phyloP scores from a whole-genome alignment of 805 yeast genomes.

The Myxozyma melibiosi region DNA sequence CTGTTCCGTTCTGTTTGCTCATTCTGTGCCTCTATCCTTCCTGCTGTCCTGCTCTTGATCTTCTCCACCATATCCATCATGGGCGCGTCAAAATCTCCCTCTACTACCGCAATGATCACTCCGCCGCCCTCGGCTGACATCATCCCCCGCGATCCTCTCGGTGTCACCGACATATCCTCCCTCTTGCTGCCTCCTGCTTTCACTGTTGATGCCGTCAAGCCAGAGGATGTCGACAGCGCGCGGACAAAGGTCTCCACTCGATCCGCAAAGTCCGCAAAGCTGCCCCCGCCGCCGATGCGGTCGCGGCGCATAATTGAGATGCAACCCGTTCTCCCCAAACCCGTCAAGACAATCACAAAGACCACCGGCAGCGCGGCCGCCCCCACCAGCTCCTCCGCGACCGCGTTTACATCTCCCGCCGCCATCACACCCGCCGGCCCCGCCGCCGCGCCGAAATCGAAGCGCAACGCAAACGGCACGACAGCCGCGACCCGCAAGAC shows the following conservation, averaged over 20 bases:
- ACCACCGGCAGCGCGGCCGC: background rate
- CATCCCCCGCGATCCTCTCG: slow-evolving; percentile 25
- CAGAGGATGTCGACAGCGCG: background rate
- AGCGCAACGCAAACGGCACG: slow-evolving; percentile 13
- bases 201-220: background rate
- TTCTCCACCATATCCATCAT: background rate
- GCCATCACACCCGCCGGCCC: background rate
- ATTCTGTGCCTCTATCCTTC: background rate
- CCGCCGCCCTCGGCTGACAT: slow-evolving; percentile 34
- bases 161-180: slow-evolving; percentile 16
- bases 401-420: background rate
- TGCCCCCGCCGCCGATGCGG: slow-evolving; percentile 34
- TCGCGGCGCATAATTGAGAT: slow-evolving; percentile 32
- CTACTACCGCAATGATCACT: slow-evolving; percentile 20
- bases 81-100: slow-evolving; percentile 1
- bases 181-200: slow-evolving; percentile 28
- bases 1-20: background rate
- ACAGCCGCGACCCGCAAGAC: slow-evolving; percentile 39
- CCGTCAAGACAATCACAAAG: slow-evolving; percentile 11
- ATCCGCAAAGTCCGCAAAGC: slow-evolving; percentile 9
- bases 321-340: slow-evolving; percentile 32
- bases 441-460: slow-evolving; percentile 7
- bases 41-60: background rate
- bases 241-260: background rate
- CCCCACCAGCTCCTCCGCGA: background rate